phyloP scores from a whole-genome alignment of 2,329 filamentous ascomycete species.

The Fusarium mexicanum region DNA sequence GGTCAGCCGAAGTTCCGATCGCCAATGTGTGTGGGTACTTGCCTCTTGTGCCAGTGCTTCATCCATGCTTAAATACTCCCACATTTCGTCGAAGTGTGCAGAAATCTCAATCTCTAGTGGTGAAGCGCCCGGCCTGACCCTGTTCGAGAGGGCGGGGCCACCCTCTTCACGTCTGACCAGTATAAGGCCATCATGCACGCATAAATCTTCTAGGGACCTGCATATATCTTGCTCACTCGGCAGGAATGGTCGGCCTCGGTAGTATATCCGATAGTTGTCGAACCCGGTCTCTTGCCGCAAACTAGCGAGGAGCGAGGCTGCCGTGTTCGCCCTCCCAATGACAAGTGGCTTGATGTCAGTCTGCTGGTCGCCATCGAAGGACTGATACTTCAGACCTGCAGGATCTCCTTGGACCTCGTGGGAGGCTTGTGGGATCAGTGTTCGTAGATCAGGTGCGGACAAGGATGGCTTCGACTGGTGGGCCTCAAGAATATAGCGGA shows the following conservation, averaged over 20 bases:
- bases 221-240: slow-evolving; percentile 67
- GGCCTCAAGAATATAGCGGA: slow-evolving; percentile 73
- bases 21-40: slow-evolving; percentile 31
- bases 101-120: slow-evolving; percentile 82
- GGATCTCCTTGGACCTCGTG: slow-evolving; percentile 68
- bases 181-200: slow-evolving; percentile 71
- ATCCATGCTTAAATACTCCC: slow-evolving; percentile 80
- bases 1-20: slow-evolving; percentile 25
- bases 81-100: slow-evolving; percentile 84
- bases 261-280: slow-evolving; percentile 78
- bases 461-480: slow-evolving; percentile 70
- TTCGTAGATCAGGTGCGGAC: slow-evolving; percentile 65
- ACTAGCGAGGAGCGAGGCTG: slow-evolving; percentile 72
- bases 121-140: slow-evolving; percentile 62
- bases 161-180: slow-evolving; percentile 70
- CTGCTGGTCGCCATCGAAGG: slow-evolving; percentile 69
- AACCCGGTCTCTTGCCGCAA: slow-evolving; percentile 78
- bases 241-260: slow-evolving; percentile 72
- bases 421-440: slow-evolving; percentile 61
- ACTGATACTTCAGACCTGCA: slow-evolving; percentile 77
- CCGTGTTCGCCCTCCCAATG: slow-evolving; percentile 77
- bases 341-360: slow-evolving; percentile 69
- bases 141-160: slow-evolving; percentile 52
- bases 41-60: slow-evolving; percentile 75
- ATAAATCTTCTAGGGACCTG: slow-evolving; percentile 74